Percentiles rank a stretch among this genome's conserved stretches.
These are phyloP conservation scores for Exserohilum turcica DNA, from an alignment of 2,329 filamentous ascomycete species.

Conservation along the genomic window DNA sequence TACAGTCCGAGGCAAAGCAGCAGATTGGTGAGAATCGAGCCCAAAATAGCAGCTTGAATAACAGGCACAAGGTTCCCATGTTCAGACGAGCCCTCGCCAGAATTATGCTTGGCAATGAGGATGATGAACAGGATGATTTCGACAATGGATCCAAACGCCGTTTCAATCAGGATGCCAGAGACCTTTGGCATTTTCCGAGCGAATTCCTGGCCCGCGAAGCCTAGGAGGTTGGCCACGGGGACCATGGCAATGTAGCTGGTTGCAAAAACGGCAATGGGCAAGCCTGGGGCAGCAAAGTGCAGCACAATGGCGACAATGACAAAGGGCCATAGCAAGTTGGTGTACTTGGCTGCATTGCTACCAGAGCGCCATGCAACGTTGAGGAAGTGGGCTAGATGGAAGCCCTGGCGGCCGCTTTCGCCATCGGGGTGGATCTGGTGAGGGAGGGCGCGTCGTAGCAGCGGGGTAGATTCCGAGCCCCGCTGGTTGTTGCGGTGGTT, in stretches of 20 bases:
- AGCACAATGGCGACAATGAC: slow-evolving; percentile 72
- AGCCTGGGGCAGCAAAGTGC: slow-evolving; percentile 58
- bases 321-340: slow-evolving; percentile 76
- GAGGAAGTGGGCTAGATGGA: slow-evolving; percentile 67
- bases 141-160: slow-evolving; percentile 71
- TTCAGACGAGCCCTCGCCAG: slow-evolving; percentile 49
- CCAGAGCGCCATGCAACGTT: slow-evolving; percentile 68
- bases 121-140: slow-evolving; percentile 85
- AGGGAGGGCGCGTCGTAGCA: slow-evolving; percentile 31
- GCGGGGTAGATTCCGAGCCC: slow-evolving; percentile 34
- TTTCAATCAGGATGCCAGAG: slow-evolving; percentile 65
- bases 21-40: slow-evolving; percentile 81
- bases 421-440: slow-evolving; percentile 56
- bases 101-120: slow-evolving; percentile 60
- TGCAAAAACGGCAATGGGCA: slow-evolving; percentile 67
- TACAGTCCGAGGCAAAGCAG: slow-evolving; percentile 73
- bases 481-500: slow-evolving; percentile 20
- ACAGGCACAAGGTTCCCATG: slow-evolving; percentile 59
- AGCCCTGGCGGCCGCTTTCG: slow-evolving; percentile 69
- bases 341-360: slow-evolving; percentile 65
- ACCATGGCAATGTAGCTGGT: slow-evolving; percentile 78
- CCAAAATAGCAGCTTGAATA: slow-evolving; percentile 81
- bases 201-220: slow-evolving; percentile 74
- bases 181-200: slow-evolving; percentile 78
- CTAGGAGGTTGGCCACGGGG: slow-evolving; percentile 74